Percentiles rank a stretch among this genome's conserved stretches.
phyloP scores from a whole-genome alignment of 352 stramenopile species.

The Stramenopiles sp. region DNA sequence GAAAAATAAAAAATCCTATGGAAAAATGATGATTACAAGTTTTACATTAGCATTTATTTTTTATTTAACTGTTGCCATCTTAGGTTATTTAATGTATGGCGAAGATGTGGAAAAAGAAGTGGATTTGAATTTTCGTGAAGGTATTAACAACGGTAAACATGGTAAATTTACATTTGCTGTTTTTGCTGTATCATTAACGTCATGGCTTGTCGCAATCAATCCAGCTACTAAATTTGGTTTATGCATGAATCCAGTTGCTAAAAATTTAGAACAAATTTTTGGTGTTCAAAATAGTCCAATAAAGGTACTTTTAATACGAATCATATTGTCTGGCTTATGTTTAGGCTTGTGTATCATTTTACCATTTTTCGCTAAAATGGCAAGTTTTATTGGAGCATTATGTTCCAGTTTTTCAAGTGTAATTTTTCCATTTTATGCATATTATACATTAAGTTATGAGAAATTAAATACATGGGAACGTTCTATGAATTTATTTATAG shows the following conservation, averaged over 20 bases:
- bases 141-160: slow-evolving; percentile 20
- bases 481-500: too few species aligned
- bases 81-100: slow-evolving; percentile 56
- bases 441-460: too few species aligned
- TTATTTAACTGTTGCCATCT: slow-evolving; percentile 44
- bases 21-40: slow-evolving; percentile 37
- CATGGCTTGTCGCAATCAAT: slow-evolving; percentile 57
- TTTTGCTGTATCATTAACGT: slow-evolving; percentile 23
- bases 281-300: not conserved
- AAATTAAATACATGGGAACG: too few species aligned
- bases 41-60: slow-evolving; percentile 44
- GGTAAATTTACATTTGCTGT: not conserved
- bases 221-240: slow-evolving; percentile 63
- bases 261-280: slow-evolving; percentile 42
- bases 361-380: slow-evolving; percentile 52
- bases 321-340: not conserved
- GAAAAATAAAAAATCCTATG: slow-evolving; percentile 35
- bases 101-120: slow-evolving; percentile 45
- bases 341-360: slow-evolving; percentile 44
- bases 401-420: slow-evolving; percentile 54
- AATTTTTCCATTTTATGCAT: slow-evolving; percentile 54
- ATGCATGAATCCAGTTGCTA: slow-evolving; percentile 45
- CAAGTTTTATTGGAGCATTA: slow-evolving; percentile 52
- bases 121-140: slow-evolving; percentile 2
- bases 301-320: not conserved